phyloP scores from a whole-genome alignment of 2,329 filamentous ascomycete genomes.

The Diplodia sapinea region DNA sequence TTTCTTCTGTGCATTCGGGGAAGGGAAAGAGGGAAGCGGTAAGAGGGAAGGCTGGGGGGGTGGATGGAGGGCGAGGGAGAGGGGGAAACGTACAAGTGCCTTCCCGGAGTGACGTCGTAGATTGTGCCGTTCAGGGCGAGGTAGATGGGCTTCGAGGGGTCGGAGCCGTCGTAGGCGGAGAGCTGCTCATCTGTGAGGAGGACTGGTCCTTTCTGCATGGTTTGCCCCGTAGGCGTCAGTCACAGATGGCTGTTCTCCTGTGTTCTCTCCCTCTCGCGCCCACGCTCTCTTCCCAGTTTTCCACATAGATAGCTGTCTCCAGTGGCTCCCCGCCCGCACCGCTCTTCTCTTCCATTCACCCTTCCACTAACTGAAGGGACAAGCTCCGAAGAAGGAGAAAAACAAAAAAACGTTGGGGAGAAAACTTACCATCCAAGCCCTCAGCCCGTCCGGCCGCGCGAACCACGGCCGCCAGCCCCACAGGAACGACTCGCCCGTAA shows the following conservation, averaged over 20 bases:
- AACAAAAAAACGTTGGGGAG: background rate
- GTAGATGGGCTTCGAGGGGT: slow-evolving; percentile 79
- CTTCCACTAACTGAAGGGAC: too few species aligned
- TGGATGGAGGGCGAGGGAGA: too few species aligned
- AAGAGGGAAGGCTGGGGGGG: too few species aligned
- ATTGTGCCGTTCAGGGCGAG: slow-evolving; percentile 87
- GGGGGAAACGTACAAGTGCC: slow-evolving; percentile 36
- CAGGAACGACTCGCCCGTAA: slow-evolving; percentile 66
- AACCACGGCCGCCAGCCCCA: slow-evolving; percentile 50
- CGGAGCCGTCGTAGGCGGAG: slow-evolving; percentile 74
- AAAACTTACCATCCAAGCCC: slow-evolving; percentile 40
- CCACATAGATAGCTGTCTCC: too few species aligned
- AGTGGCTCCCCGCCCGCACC: background rate
- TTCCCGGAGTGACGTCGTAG: slow-evolving; percentile 77
- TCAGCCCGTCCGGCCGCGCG: slow-evolving; percentile 46
- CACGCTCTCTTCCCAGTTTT: background rate
- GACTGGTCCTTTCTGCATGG: slow-evolving; percentile 60
- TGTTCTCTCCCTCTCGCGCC: background rate
- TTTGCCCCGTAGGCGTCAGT: background rate
- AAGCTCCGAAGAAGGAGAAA: background rate
- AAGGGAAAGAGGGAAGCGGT: too few species aligned
- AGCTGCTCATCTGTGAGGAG: slow-evolving; percentile 79
- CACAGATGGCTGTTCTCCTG: background rate
- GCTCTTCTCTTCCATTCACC: background rate
- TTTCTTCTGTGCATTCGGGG: background rate